Evolutionary conservation across 257 asterid species (phyloP).

Genomic region (Buddleja alternifolia): DNA sequence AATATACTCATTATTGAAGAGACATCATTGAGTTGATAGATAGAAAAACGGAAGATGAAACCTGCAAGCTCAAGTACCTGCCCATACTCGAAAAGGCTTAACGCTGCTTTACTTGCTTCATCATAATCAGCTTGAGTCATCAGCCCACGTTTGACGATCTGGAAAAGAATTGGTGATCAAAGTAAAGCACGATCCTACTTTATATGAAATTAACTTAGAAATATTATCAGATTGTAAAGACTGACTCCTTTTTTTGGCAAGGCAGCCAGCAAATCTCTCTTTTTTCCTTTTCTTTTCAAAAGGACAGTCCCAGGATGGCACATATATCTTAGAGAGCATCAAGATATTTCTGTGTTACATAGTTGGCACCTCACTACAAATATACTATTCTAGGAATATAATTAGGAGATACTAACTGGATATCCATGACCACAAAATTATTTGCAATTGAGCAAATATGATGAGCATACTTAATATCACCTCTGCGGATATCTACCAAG

Average conservation of each 20-base stretch:
- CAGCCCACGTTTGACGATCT: conserved; percentile 76
- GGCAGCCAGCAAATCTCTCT: background rate
- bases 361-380: background rate
- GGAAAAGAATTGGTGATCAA: conserved; percentile 35
- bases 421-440: too few species aligned
- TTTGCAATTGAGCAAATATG: background rate
- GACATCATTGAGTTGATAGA: background rate
- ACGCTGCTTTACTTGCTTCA: conserved; percentile 79
- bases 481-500: background rate
- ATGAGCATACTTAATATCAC: background rate
- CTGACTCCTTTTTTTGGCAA: background rate
- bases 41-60: conserved; percentile 8
- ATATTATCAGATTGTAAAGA: background rate
- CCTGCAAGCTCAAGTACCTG: conserved; percentile 57
- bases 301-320: background rate
- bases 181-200: conserved; percentile 15
- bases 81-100: conserved; percentile 79
- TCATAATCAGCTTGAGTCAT: conserved; percentile 80
- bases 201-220: conserved; percentile 3
- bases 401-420: conserved; percentile 1
- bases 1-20: background rate
- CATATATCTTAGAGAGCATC: background rate
- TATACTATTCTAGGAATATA: background rate
- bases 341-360: background rate
- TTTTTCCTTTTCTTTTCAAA: background rate